Conservation (phyloP, 169 alveolate species). For the Perkinsus olseni region DNA sequence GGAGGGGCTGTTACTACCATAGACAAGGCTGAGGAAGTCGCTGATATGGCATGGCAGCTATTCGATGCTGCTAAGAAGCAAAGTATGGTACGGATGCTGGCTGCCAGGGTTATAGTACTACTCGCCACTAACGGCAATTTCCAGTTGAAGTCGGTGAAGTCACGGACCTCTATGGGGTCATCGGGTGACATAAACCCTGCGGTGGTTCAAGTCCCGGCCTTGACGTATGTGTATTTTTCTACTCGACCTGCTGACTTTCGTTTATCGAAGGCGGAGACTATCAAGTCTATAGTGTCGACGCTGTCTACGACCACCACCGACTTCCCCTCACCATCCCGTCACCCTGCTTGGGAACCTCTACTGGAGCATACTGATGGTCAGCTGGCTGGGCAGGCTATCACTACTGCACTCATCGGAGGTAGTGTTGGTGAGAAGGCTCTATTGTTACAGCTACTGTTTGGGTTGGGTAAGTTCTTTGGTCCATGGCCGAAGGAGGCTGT, state of each 20-base stretch:
- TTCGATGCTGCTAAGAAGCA: not conserved
- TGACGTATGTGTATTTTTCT: not conserved
- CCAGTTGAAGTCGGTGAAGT: not conserved
- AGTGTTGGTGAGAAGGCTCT: not conserved
- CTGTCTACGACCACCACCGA: not conserved
- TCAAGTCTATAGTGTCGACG: not conserved
- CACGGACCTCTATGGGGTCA: not conserved
- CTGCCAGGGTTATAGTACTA: not conserved
- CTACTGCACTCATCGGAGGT: not conserved
- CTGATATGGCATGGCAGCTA: not conserved
- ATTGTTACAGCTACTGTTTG: not conserved
- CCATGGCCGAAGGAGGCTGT: not conserved
- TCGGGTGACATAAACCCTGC: not conserved
- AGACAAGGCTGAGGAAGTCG: not conserved
- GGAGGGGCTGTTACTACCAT: not conserved
- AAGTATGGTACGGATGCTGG: not conserved
- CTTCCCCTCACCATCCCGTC: not conserved
- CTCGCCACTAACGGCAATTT: not conserved
- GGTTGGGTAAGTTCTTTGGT: not conserved
- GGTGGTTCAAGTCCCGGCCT: not conserved
- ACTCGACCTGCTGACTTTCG: not conserved
- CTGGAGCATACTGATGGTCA: not conserved
- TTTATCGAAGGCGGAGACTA: not conserved
- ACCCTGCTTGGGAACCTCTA: not conserved
- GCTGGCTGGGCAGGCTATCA: not conserved